A percentile compares a stretch with the other conserved stretches of the same genome.
Evolutionary conservation across 352 stramenopile species (phyloP).

Genomic region (Globisporangium middletonii): DNA sequence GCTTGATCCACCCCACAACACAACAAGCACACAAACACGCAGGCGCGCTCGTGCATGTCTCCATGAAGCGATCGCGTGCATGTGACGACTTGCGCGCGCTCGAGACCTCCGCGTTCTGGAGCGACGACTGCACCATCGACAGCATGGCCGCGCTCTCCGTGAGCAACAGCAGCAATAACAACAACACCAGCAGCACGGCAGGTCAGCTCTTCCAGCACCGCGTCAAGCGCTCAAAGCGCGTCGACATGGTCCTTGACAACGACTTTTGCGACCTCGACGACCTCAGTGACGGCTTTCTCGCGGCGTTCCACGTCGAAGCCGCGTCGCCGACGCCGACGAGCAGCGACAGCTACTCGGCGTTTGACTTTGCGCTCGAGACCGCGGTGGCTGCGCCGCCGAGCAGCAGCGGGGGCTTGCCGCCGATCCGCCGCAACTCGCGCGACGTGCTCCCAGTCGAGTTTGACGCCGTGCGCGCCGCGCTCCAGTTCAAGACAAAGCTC

Average conservation of each 20-base stretch:
- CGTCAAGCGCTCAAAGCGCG: conserved; percentile 12
- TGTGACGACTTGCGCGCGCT: conserved; percentile 61
- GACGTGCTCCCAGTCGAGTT: conserved; percentile 9
- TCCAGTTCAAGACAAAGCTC: conserved; percentile 19
- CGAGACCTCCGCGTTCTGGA: conserved; percentile 17
- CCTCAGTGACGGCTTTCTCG: conserved; percentile 6
- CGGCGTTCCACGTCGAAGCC: neutral
- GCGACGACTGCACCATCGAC: neutral
- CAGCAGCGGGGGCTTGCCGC: conserved; percentile 3
- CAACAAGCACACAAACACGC: neutral
- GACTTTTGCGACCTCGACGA: conserved; percentile 10
- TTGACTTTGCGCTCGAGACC: neutral
- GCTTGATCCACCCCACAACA: neutral
- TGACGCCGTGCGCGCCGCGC: conserved; percentile 5
- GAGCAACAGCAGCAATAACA: neutral
- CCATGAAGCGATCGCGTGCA: conserved; percentile 67
- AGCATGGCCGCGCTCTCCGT: neutral
- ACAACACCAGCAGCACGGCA: neutral
- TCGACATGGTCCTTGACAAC: conserved; percentile 9
- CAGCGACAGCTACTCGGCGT: neutral
- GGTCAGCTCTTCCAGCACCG: conserved; percentile 4
- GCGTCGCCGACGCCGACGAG: too few species aligned
- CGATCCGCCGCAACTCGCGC: conserved; percentile 14
- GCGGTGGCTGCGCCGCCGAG: neutral
- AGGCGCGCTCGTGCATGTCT: conserved; percentile 1